A percentile compares a stretch with the other conserved stretches of the same genome.
Evolutionary conservation across 2,329 filamentous ascomycete genomes (phyloP).

Genomic region (Decorospora gaudefroyi): DNA sequence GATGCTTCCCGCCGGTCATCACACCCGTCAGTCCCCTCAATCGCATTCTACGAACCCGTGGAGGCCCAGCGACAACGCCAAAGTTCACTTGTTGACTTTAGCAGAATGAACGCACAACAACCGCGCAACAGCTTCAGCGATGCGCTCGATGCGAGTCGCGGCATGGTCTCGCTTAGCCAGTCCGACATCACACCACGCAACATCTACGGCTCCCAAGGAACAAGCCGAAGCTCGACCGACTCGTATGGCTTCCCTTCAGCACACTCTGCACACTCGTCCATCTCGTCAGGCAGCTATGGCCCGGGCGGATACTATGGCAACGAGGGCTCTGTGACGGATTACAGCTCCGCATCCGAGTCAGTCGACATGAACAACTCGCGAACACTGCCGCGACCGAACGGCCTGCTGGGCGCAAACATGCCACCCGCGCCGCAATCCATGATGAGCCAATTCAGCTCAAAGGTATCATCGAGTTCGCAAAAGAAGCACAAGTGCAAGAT

Average conservation of each 20-base stretch:
- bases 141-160: conserved; percentile 87
- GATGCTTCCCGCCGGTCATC: conserved; percentile 71
- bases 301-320: conserved; percentile 79
- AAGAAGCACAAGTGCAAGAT: conserved; percentile 99
- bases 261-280: conserved; percentile 85
- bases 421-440: conserved; percentile 91
- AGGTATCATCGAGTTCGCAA: conserved; percentile 91
- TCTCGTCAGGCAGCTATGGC: conserved; percentile 80
- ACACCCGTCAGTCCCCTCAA: conserved; percentile 75
- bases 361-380: conserved; percentile 79
- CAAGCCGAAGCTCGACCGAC: conserved; percentile 73
- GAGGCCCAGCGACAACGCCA: conserved; percentile 57
- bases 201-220: conserved; percentile 73
- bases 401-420: conserved; percentile 62
- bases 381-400: conserved; percentile 79
- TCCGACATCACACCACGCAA: conserved; percentile 74
- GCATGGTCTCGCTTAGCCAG: conserved; percentile 95
- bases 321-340: conserved; percentile 85
- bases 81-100: conserved; percentile 68
- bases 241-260: conserved; percentile 89
- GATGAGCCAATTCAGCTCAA: conserved; percentile 99
- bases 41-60: conserved; percentile 55
- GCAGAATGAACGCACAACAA: conserved; percentile 61
- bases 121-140: conserved; percentile 77
- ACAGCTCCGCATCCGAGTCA: conserved; percentile 85